Evolutionary conservation across 345 rosid genomes (phyloP).

Genomic region (Pugionium cornutum): DNA sequence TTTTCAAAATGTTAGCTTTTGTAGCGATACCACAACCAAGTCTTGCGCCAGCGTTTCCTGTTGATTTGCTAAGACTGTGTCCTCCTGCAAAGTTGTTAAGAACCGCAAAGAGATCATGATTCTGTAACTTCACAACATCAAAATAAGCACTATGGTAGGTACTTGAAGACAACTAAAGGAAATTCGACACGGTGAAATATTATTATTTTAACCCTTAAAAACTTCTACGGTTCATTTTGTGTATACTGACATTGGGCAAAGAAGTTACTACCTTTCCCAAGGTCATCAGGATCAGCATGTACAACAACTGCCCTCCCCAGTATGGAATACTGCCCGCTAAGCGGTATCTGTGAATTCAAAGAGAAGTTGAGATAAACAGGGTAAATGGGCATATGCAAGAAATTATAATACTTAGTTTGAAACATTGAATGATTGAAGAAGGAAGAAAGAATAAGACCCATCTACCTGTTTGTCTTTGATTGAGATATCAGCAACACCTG

Average conservation of each 20-base stretch:
- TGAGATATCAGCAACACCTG: conserved; percentile 90
- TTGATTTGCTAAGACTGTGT: conserved; percentile 85
- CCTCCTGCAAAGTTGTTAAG: conserved; percentile 44
- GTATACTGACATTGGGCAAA: neutral
- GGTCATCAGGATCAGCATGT: conserved; percentile 91
- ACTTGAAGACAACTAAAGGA: conserved; percentile 12
- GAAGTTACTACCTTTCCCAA: conserved; percentile 65
- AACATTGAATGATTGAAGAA: neutral
- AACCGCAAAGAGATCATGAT: neutral
- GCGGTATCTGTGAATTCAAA: conserved; percentile 66
- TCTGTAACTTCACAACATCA: neutral
- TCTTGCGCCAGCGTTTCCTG: conserved; percentile 57
- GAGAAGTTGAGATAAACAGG: conserved; percentile 7
- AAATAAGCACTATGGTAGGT: neutral
- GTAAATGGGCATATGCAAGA: neutral
- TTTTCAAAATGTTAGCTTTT: neutral
- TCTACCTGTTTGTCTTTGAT: conserved; percentile 63
- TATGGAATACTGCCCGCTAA: conserved; percentile 73
- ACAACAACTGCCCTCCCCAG: conserved; percentile 91
- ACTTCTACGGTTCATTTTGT: neutral
- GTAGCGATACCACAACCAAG: conserved; percentile 74
- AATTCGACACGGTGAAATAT: neutral
- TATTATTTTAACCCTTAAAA: neutral
- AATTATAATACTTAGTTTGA: too few species aligned
- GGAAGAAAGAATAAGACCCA: neutral